Percentiles rank a stretch among this genome's conserved stretches.
phyloP scores from a whole-genome alignment of 805 yeast genomes.

The Wickerhamiella parazyma region DNA sequence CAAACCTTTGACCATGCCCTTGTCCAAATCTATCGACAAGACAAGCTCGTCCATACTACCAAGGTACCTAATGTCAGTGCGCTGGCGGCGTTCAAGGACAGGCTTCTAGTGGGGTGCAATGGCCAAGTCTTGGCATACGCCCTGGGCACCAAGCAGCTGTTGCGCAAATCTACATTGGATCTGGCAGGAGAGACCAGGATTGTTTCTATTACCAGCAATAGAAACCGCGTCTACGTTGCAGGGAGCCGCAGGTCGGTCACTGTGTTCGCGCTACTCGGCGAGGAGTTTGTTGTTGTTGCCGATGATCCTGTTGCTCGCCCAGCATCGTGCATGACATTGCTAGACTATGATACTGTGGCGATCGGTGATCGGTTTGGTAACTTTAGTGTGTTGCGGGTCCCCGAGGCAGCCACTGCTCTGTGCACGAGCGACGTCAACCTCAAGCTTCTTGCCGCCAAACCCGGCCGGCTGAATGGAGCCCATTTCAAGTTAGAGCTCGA shows the following conservation, averaged over 20 bases:
- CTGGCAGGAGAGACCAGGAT: conserved; percentile 37
- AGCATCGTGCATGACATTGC: conserved; percentile 40
- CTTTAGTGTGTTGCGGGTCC: conserved; percentile 50
- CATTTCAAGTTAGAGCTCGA: conserved; percentile 32
- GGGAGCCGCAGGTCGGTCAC: conserved; percentile 59
- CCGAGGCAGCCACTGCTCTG: conserved; percentile 34
- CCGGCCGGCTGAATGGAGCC: conserved; percentile 32
- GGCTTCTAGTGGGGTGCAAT: conserved; percentile 45
- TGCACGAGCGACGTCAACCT: conserved; percentile 40
- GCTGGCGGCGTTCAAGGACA: conserved; percentile 43
- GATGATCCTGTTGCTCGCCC: conserved; percentile 61
- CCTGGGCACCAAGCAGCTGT: conserved; percentile 64
- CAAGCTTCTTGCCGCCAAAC: conserved; percentile 26
- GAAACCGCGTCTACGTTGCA: conserved; percentile 50
- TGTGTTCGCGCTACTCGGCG: conserved; percentile 36
- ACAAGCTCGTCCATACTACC: conserved; percentile 50
- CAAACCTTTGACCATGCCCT: background rate
- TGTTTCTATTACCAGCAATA: conserved; percentile 40
- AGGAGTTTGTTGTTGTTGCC: conserved; percentile 46
- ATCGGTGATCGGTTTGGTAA: conserved; percentile 88
- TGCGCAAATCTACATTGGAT: conserved; percentile 45
- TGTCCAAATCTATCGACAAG: background rate
- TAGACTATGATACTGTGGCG: conserved; percentile 65
- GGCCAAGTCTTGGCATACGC: conserved; percentile 34
- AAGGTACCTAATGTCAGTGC: conserved; percentile 34